These are phyloP conservation scores for Arthrinium phaeospermum DNA, from an alignment of 2,329 filamentous ascomycete species.

Conservation along the genomic window DNA sequence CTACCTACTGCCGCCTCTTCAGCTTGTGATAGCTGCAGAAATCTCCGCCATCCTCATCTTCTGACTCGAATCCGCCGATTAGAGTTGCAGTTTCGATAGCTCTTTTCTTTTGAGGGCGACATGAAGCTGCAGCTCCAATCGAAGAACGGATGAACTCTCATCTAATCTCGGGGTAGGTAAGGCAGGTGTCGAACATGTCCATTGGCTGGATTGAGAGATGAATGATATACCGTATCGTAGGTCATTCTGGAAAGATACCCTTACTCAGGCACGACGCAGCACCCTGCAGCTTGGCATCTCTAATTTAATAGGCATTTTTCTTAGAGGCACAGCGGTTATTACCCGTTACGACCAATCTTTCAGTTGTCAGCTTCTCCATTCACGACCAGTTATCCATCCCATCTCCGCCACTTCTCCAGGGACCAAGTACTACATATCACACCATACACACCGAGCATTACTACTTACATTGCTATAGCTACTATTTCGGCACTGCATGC, in stretches of 20 bases:
- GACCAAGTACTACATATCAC: background rate
- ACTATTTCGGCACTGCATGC: background rate
- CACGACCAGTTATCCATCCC: background rate
- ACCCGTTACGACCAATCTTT: background rate
- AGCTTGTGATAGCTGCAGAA: background rate
- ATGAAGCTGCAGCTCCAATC: background rate
- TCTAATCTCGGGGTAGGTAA: background rate
- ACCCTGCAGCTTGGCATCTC: background rate
- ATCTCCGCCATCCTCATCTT: background rate
- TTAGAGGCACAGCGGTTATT: background rate
- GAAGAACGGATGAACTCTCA: conserved; percentile 12
- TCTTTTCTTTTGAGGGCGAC: background rate
- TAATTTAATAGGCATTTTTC: background rate
- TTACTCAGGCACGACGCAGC: background rate
- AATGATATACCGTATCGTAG: background rate
- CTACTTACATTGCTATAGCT: too few species aligned
- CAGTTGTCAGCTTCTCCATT: background rate
- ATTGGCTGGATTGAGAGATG: background rate
- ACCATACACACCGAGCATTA: background rate
- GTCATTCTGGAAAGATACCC: background rate
- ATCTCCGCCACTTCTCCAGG: background rate
- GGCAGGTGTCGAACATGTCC: background rate
- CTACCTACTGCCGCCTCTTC: background rate
- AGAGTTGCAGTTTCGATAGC: background rate
- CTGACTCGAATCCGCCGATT: background rate